Evolutionary conservation across 805 yeast genomes (phyloP).

Genomic region (Clavispora vitiphila): DNA sequence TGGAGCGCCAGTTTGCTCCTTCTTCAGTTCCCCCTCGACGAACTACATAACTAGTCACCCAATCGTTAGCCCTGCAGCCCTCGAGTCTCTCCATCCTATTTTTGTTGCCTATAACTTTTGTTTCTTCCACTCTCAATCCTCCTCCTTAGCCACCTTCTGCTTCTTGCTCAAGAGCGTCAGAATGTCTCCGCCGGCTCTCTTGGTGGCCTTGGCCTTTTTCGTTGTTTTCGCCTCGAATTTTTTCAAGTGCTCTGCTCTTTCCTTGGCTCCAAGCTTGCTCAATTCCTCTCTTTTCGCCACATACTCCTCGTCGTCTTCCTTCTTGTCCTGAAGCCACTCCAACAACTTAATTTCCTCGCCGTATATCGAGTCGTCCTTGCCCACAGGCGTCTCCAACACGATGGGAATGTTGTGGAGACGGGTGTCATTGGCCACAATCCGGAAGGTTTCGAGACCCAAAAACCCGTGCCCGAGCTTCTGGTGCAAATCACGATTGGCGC

Average conservation of each 20-base stretch:
- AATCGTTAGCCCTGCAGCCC: too few species aligned
- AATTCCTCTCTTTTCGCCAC: conserved; percentile 44
- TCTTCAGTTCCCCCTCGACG: too few species aligned
- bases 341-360: conserved; percentile 79
- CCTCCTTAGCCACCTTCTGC: conserved; percentile 11
- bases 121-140: too few species aligned
- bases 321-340: conserved; percentile 70
- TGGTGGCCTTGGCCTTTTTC: conserved; percentile 21
- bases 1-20: too few species aligned
- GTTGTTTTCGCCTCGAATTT: conserved; percentile 55
- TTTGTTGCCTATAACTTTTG: too few species aligned
- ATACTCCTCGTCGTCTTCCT: conserved; percentile 51
- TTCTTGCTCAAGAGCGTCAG: conserved; percentile 16
- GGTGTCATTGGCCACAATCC: conserved; percentile 66
- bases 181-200: conserved; percentile 16
- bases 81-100: too few species aligned
- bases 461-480: conserved; percentile 88
- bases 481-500: conserved; percentile 86
- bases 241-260: conserved; percentile 62
- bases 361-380: conserved; percentile 57
- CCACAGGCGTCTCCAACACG: conserved; percentile 82
- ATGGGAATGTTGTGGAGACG: conserved; percentile 67
- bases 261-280: conserved; percentile 56
- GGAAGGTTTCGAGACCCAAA: conserved; percentile 78
- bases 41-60: too few species aligned